phyloP scores from a whole-genome alignment of 306 rosid genomes.

The Sicyos edulis region DNA sequence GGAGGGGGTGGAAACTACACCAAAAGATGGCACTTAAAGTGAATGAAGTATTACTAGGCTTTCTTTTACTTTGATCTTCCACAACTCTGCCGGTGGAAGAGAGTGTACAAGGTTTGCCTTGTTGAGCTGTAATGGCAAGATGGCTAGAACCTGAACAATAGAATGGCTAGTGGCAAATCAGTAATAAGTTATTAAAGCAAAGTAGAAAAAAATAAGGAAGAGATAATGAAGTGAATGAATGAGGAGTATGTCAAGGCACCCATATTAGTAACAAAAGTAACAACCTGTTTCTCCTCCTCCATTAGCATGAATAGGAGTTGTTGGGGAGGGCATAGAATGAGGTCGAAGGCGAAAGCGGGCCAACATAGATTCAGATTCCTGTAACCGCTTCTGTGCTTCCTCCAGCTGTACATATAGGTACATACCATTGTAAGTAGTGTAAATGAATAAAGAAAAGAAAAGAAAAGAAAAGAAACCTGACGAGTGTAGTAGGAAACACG shows the following conservation, averaged over 20 bases:
- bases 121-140: no score
- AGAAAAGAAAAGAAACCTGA: conserved; percentile 40
- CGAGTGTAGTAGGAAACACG: conserved; percentile 53
- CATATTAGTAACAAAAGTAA: not conserved
- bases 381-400: conserved; percentile 67
- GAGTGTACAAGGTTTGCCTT: no score
- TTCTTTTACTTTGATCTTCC: no score
- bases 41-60: no score
- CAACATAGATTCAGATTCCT: conserved; percentile 55
- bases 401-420: conserved; percentile 42
- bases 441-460: no score
- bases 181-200: no score
- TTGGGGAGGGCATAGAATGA: conserved; percentile 32
- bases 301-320: conserved; percentile 41
- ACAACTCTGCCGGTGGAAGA: no score
- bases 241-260: not conserved
- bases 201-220: no score
- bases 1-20: no score
- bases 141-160: no score
- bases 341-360: conserved; percentile 58
- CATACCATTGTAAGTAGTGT: not conserved
- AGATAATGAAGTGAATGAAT: not conserved
- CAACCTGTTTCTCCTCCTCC: conserved; percentile 27
- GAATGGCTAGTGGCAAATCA: no score
- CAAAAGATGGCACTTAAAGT: not conserved